phyloP scores from a whole-genome alignment of 371 early-diverging fungal genomes.

The Apophysomyces trapeziformis region DNA sequence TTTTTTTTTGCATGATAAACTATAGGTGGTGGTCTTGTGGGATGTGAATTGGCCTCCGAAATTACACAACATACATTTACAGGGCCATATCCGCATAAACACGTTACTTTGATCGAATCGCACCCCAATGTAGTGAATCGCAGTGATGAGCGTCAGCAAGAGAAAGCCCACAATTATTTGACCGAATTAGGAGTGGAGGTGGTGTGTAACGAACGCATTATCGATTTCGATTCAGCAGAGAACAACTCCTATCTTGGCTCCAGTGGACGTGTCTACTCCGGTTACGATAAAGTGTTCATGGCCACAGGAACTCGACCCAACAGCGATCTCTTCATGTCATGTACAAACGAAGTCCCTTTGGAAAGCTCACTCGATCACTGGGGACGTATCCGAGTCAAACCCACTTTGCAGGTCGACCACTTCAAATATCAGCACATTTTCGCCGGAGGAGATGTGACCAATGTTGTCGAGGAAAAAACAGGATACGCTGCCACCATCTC shows the following conservation, averaged over 20 bases:
- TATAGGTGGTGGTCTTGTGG: slow-evolving; percentile 68
- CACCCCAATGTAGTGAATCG: slow-evolving; percentile 41
- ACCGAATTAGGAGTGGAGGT: slow-evolving; percentile 64
- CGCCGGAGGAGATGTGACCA: slow-evolving; percentile 71
- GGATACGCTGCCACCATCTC: slow-evolving; percentile 63
- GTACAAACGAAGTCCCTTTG: slow-evolving; percentile 25
- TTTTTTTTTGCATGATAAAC: slow-evolving; percentile 27
- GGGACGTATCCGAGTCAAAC: slow-evolving; percentile 55
- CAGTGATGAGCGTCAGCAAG: slow-evolving; percentile 42
- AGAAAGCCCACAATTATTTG: slow-evolving; percentile 53
- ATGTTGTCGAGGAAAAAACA: slow-evolving; percentile 64
- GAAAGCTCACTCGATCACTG: slow-evolving; percentile 36
- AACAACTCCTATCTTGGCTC: slow-evolving; percentile 31
- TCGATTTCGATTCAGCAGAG: slow-evolving; percentile 23
- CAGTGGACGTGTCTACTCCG: slow-evolving; percentile 35
- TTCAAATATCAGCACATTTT: slow-evolving; percentile 64
- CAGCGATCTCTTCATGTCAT: slow-evolving; percentile 28
- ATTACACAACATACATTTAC: slow-evolving; percentile 42
- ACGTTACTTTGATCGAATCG: slow-evolving; percentile 61
- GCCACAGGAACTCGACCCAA: slow-evolving; percentile 51
- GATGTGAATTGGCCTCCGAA: slow-evolving; percentile 69
- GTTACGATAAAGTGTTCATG: slow-evolving; percentile 40
- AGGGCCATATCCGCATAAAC: slow-evolving; percentile 47
- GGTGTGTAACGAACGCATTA: slow-evolving; percentile 62
- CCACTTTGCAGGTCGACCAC: slow-evolving; percentile 67